phyloP scores from a whole-genome alignment of 805 yeast genomes.

The Tetrapisispora arboricola region DNA sequence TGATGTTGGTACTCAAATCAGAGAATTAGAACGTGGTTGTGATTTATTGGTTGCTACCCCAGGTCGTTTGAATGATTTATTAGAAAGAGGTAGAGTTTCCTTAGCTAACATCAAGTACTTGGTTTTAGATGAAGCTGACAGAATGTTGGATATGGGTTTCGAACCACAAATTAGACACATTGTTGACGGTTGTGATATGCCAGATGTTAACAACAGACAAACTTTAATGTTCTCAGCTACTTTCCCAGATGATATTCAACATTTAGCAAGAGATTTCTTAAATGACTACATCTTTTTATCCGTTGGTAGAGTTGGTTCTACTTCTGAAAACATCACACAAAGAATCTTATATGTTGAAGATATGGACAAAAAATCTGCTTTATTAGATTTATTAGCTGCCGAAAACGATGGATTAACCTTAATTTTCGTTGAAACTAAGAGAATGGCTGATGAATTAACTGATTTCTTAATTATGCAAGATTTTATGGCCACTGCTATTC shows the following conservation, averaged over 20 bases:
- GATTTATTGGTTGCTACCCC: constrained; percentile 97
- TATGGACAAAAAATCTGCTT: constrained; percentile 81
- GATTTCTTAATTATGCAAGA: constrained; percentile 82
- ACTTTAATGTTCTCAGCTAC: constrained; percentile 98
- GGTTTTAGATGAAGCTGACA: constrained; percentile 97
- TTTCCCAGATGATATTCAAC: constrained; percentile 96
- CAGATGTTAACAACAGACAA: constrained; percentile 81
- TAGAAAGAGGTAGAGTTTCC: constrained; percentile 91
- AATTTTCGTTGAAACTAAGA: constrained; percentile 95
- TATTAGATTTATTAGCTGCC: constrained; percentile 76
- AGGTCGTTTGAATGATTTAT: constrained; percentile 93
- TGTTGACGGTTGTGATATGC: constrained; percentile 98
- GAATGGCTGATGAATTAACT: constrained; percentile 94
- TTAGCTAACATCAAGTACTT: constrained; percentile 82
- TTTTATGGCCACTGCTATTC: constrained; percentile 96
- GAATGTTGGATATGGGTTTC: constrained; percentile 99
- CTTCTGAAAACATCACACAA: constrained; percentile 97
- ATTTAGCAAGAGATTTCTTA: constrained; percentile 94
- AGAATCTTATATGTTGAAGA: constrained; percentile 86
- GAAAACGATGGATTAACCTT: constrained; percentile 79
- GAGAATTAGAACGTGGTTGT: constrained; percentile 86
- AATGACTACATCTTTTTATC: constrained; percentile 91
- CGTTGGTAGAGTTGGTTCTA: constrained; percentile 98
- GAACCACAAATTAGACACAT: constrained; percentile 98
- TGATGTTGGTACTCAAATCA: constrained; percentile 77